Conservation (phyloP, 2,329 filamentous ascomycete genomes). For the Colletotrichum spinosum region DNA sequence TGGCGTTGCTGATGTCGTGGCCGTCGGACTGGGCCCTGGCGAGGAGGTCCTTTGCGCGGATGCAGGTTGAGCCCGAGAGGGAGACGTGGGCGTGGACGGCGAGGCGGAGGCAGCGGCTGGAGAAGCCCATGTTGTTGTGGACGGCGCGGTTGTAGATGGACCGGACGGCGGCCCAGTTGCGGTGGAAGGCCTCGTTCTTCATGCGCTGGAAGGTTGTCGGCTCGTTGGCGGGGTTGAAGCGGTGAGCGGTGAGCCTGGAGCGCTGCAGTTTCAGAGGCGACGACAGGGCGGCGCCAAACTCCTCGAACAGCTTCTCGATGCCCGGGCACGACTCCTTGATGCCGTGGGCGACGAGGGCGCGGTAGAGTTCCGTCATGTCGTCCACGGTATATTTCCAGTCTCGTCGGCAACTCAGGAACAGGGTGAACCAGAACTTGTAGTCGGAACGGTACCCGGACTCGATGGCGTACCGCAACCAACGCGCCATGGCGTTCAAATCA, state of each 20-base stretch:
- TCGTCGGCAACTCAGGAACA: conserved; percentile 51
- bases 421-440: conserved; percentile 51
- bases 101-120: conserved; percentile 57
- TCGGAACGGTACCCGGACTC: conserved; percentile 50
- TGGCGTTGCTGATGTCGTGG: conserved; percentile 54
- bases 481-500: conserved; percentile 51
- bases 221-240: conserved; percentile 42
- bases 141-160: conserved; percentile 53
- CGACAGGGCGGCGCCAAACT: background rate
- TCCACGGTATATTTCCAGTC: conserved; percentile 52
- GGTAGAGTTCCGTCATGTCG: conserved; percentile 50
- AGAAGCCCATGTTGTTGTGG: conserved; percentile 49
- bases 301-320: conserved; percentile 30
- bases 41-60: conserved; percentile 54
- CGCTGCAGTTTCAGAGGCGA: too few species aligned
- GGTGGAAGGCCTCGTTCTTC: conserved; percentile 51
- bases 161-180: conserved; percentile 48
- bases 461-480: conserved; percentile 55
- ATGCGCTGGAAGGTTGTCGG: conserved; percentile 52
- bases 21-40: conserved; percentile 52
- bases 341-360: conserved; percentile 44
- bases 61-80: conserved; percentile 43
- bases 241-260: conserved; percentile 21
- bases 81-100: conserved; percentile 58
- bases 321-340: conserved; percentile 29